phyloP scores from a whole-genome alignment of 768 basidiomycete genomes.

The Podaxis pistillaris region DNA sequence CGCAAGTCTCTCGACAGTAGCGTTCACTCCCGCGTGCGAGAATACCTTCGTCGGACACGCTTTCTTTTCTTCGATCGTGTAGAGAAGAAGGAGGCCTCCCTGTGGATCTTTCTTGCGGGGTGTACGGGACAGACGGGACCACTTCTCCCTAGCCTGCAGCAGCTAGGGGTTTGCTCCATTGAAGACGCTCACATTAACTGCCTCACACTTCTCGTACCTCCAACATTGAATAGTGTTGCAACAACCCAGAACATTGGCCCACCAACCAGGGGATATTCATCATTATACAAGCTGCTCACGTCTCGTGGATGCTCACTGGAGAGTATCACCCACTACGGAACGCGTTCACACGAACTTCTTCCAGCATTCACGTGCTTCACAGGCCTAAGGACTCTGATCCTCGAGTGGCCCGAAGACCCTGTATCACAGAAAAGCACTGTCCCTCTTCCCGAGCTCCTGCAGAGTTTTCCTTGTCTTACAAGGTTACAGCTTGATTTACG shows the following conservation, averaged over 20 bases:
- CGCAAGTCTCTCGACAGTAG: background rate
- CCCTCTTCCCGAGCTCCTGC: background rate
- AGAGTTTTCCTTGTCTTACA: background rate
- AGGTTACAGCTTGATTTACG: background rate
- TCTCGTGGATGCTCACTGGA: background rate
- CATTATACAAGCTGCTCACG: background rate
- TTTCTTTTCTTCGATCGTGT: background rate
- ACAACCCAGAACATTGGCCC: background rate
- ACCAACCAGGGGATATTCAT: background rate
- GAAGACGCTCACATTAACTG: background rate
- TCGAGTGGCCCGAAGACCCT: too few species aligned
- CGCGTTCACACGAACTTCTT: too few species aligned
- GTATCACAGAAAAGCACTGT: background rate
- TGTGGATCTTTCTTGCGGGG: background rate
- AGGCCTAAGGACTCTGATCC: background rate
- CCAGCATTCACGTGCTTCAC: background rate
- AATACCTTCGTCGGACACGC: background rate
- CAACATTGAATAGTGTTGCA: background rate
- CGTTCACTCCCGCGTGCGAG: background rate
- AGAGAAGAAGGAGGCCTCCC: background rate
- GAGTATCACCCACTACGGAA: background rate
- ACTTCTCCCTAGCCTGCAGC: background rate
- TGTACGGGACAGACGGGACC: background rate
- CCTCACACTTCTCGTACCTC: background rate
- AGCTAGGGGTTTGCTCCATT: background rate